Percentiles rank a stretch among this genome's conserved stretches.
These are phyloP conservation scores for Staphylotrichum longicolle DNA, from an alignment of 495 filamentous ascomycete genomes.

Conservation along the genomic window DNA sequence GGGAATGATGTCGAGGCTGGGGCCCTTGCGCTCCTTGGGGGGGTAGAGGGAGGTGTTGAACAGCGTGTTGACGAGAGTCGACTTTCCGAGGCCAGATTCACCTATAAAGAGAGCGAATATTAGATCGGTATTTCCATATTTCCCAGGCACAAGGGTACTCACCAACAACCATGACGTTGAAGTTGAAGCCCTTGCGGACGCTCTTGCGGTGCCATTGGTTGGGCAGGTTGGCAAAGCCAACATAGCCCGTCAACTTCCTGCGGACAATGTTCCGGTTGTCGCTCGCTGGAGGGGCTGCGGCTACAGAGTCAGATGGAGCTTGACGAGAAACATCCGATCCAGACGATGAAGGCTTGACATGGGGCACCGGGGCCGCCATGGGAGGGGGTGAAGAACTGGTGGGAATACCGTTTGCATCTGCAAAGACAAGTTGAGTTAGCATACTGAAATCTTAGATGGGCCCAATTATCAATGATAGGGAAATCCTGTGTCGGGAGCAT, in stretches of 20 bases:
- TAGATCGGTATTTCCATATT: slow-evolving; percentile 17
- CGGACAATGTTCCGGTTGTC: slow-evolving; percentile 98
- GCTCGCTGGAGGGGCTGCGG: slow-evolving; percentile 65
- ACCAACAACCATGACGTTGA: slow-evolving; percentile 99
- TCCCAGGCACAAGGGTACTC: slow-evolving; percentile 33
- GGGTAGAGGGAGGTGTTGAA: slow-evolving; percentile 99
- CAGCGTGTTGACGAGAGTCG: slow-evolving; percentile 96
- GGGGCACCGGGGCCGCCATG: slow-evolving; percentile 40
- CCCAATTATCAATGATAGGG: slow-evolving; percentile 15
- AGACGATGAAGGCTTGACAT: slow-evolving; percentile 54
- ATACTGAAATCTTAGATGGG: not conserved
- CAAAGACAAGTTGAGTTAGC: slow-evolving; percentile 30
- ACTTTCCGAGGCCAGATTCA: slow-evolving; percentile 99
- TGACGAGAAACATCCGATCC: slow-evolving; percentile 47
- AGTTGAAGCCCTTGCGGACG: slow-evolving; percentile 99
- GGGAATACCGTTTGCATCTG: slow-evolving; percentile 52
- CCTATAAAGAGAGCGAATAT: slow-evolving; percentile 50
- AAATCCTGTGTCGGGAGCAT: slow-evolving; percentile 26
- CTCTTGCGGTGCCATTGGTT: slow-evolving; percentile 99
- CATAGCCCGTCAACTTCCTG: slow-evolving; percentile 96
- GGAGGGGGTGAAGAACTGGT: slow-evolving; percentile 29
- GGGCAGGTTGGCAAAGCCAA: slow-evolving; percentile 96
- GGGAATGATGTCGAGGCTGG: slow-evolving; percentile 95
- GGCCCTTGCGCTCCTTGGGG: slow-evolving; percentile 94
- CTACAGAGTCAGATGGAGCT: slow-evolving; percentile 79